phyloP scores from a whole-genome alignment of 768 basidiomycete species.

The Tylopilus intermedius region DNA sequence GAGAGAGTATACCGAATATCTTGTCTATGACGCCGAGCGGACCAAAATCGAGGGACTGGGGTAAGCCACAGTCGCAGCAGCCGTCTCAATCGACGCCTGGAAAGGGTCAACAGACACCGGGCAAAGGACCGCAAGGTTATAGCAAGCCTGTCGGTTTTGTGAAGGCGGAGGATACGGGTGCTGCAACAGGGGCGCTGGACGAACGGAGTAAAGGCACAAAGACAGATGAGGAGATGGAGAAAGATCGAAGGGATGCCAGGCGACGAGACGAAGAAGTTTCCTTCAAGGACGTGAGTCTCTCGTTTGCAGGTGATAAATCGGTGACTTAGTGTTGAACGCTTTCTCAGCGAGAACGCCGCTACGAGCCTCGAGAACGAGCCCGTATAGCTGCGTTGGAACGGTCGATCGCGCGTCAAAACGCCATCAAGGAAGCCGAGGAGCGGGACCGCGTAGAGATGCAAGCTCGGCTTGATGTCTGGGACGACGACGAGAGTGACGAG shows the following conservation, averaged over 20 bases:
- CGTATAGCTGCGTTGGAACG: conserved; percentile 76
- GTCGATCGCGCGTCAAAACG: conserved; percentile 65
- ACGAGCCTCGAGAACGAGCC: conserved; percentile 82
- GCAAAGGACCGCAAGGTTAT: conserved; percentile 71
- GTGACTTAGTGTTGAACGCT: neutral
- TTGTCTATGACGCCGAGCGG: conserved; percentile 52
- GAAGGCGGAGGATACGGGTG: conserved; percentile 52
- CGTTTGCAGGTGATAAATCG: neutral
- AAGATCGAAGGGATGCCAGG: conserved; percentile 70
- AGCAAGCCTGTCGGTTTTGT: conserved; percentile 82
- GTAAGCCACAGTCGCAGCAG: conserved; percentile 43
- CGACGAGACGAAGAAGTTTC: conserved; percentile 78
- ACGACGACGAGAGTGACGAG: conserved; percentile 91
- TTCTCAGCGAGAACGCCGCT: conserved; percentile 82
- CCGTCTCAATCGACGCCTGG: conserved; percentile 32
- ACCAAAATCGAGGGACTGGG: conserved; percentile 77
- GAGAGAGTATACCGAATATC: conserved; percentile 49
- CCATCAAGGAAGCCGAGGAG: conserved; percentile 71
- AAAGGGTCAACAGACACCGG: conserved; percentile 48
- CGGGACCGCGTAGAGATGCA: conserved; percentile 77
- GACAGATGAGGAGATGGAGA: conserved; percentile 87
- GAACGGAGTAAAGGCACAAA: conserved; percentile 43
- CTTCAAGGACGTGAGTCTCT: conserved; percentile 72
- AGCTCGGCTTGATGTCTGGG: conserved; percentile 80
- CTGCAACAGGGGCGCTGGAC: conserved; percentile 30